Evolutionary conservation across 2,329 filamentous ascomycete species (phyloP), one percentile per base, ranked within the genome.

Genomic region (Saccharata proteae): DNA sequence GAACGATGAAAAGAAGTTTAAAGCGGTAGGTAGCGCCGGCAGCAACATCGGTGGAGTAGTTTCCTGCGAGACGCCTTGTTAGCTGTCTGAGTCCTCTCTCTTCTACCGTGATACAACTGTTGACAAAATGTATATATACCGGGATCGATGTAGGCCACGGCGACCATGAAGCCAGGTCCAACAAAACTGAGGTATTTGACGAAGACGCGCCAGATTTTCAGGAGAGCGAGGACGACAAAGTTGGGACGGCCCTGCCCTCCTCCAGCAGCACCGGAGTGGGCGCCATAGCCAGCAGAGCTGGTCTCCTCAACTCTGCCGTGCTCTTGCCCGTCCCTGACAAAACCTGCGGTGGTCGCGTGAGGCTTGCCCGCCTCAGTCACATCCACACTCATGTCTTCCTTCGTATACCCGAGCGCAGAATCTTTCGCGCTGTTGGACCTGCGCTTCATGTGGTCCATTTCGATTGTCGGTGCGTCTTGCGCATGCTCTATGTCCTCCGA

Each of bases 31-130:
- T 64, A 4, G 77, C 72, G 32, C 77, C 77, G 26, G 77, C 77
- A 6, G 74, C 69, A 28, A 80, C 71, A 49, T 77, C 77, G 13
- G 77, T 81, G 1, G 77, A 65, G 47, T 81, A 82, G 51, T 82
- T 81, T 37, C 74, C 74, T 30, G 65, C 13, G 17, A 30, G n/a
- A n/a, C n/a, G n/a, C n/a, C 16, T 34, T 29, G 8, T 32, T 12
- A 7, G 23, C 29, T 16, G 29, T 16, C 16, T 11, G 3, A 17
- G 16, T 29, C 21, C 16, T 29, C 23, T 10, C 14, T 12, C 14
- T 8, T 27, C 14, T 10, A 8, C 25, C 10, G 10, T 9, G 20
- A 22, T 22, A 22, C 9, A 9, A n/a, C 9, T 6, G n/a, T 20
- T 52, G 33, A 12, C 10, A 2, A 2, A 10, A 12, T 4, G 22